Base-by-base conservation (phyloP, 805 yeast genomes). In the Metschnikowia cerradonensis region DNA sequence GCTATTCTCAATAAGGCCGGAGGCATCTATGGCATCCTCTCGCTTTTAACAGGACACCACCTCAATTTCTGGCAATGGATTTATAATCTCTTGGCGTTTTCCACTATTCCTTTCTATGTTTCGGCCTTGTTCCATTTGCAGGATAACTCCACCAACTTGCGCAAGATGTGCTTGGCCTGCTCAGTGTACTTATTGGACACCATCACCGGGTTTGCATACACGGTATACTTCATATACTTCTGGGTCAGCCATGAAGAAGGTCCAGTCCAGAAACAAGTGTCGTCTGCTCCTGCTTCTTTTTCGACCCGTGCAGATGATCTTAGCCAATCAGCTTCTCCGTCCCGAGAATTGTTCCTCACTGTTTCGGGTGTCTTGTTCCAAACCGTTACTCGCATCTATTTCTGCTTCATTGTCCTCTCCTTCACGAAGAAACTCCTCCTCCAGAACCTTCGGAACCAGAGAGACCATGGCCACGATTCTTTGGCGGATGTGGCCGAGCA, bases 21-120 rank as follows among this genome's bases (percentile, higher is more conserved):
- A 52, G 97, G 98, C 8, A 74, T 83, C 19, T 92, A 86, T 67
- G 99, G 97, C 30, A 72, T 92, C 34, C 71, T 90, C 20, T 90
- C 97, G 0, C 66, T 92, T 23, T 79, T 92, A 61, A 91, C 97
- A 0, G 94, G 96, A 1, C 96, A 91, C 63, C 94, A 94, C 2
- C 75, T 91, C 49, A 84, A 83, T 52, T 79, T 84, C 53, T 72
- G 87, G 70, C 97, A 92, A 64, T 88, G 96, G 94, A 52, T 86
- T 1, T 81, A 84, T 57, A 90, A 91, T 66, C 59, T 86, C 15
- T 65, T 84, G 52, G 84, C 95, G 2, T 71, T 88, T 14, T 49
- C 79, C 3, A 73, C 83, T 5, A 68, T 91, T 41, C 82, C 90
- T 3, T 76, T 86, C 48, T 88, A 84, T 64, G 70, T 83, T 3